Evolutionary conservation across 352 stramenopile genomes (phyloP), one percentile per base, ranked within the genome.

Genomic region (Elongisporangium prolatum): DNA sequence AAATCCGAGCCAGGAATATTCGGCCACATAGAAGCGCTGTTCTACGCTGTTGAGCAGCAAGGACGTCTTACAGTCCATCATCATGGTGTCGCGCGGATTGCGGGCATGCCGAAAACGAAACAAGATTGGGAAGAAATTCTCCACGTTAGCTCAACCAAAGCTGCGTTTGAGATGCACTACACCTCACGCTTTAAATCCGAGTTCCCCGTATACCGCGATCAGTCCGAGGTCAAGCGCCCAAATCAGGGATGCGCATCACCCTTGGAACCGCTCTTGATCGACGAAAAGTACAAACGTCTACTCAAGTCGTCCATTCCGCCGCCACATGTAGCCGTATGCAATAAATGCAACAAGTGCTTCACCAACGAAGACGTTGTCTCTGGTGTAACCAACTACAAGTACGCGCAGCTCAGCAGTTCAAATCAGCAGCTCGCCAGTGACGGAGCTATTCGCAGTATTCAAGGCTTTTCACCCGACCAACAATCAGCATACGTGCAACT

Each of bases 11-110:
- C 48, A 48, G 66, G 62, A 1, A 62, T 74, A 21, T 70, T 74
- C 22, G 62, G 66, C 0, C 38, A 55, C 25, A 50, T 56, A 0
- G 53, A 74, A 47, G 52, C n/a, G n/a, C n/a, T n/a, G n/a, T 56
- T 72, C 0, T 72, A 67, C 25, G 61, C 61, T 3, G 38, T 68
- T 0, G 61, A 72, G 18, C 61, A 69, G 40, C 66, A 73, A 50
- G 61, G 66, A 0, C 7, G 58, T 6, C 40, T 74, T 3, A 57
- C 52, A 47, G 49, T 70, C 13, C 62, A 74, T 55, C 66, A 70
- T 49, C 59, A 73, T 21, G 59, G 66, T 5, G 59, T 63, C n/a
- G 48, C 24, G 1, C 67, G 66, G 66, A 52, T 73, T 18, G 61
- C 66, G 0, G 61, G 61, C 1, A 22, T 73, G 3, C 66, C 66